Percentiles rank a stretch among this genome's conserved stretches.
phyloP scores from a whole-genome alignment of 345 rosid genomes.

The Laguncularia racemosa region DNA sequence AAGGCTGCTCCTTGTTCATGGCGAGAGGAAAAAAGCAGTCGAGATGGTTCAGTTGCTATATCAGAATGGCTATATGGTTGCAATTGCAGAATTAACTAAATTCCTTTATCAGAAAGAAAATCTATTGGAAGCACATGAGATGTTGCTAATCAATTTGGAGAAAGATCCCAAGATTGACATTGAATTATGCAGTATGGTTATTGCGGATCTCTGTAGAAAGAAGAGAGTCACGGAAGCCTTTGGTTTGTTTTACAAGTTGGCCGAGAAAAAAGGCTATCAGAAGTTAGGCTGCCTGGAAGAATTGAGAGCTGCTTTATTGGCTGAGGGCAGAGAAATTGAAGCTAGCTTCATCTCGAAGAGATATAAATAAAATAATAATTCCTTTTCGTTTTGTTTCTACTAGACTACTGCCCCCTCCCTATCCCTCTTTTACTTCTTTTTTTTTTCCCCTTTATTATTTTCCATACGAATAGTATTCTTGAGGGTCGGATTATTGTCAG shows the following conservation, averaged over 20 bases:
- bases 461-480: too few species aligned
- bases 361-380: too few species aligned
- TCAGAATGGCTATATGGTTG: slow-evolving; percentile 47
- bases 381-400: too few species aligned
- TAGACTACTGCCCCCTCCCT: too few species aligned
- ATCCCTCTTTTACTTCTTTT: too few species aligned
- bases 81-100: slow-evolving; percentile 40
- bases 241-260: slow-evolving; percentile 51
- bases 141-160: slow-evolving; percentile 53
- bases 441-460: too few species aligned
- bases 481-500: too few species aligned
- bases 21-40: slow-evolving; percentile 43
- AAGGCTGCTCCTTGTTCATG: slow-evolving; percentile 37
- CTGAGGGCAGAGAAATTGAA: slow-evolving; percentile 42
- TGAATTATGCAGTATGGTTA: slow-evolving; percentile 31
- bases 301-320: slow-evolving; percentile 44
- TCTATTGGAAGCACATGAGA: slow-evolving; percentile 41
- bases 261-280: slow-evolving; percentile 45
- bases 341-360: slow-evolving; percentile 57
- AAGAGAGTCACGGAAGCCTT: slow-evolving; percentile 59
- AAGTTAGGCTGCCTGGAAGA: slow-evolving; percentile 45
- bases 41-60: slow-evolving; percentile 38
- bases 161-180: slow-evolving; percentile 36
- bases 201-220: slow-evolving; percentile 54
- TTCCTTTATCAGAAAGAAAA: slow-evolving; percentile 43